Evolutionary conservation across 129 eudicot genomes (phyloP), one percentile per base, ranked within the genome.

Genomic region (Lonicera japonica): DNA sequence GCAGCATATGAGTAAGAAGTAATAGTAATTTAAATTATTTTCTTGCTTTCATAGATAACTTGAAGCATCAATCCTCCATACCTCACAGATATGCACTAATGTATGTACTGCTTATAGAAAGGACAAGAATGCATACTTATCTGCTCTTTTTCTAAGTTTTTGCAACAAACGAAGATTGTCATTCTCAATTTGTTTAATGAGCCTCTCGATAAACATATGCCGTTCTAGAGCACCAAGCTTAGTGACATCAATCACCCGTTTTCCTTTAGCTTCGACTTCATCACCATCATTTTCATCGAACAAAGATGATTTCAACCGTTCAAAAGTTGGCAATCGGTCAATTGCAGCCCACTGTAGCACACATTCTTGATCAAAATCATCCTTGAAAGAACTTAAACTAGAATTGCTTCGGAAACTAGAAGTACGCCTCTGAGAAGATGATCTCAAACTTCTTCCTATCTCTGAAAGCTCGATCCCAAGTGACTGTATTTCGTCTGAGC

Each of bases 151-250:
- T 53, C 86, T 78, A 11, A 78, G 73, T 52, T 85, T 81, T 43
- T 75, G 84, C 79, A 85, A 56, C 67, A 85, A 67, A 15, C 56
- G 72, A 48, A 78, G 85, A 67, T 85, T 85, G 67, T 85, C 94
- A 56, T 72, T 68, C 63, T 85, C 87, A 58, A 85, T 81, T 63
- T 81, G 85, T 41, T 73, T 81, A 54, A 85, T 75, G 60, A 85
- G 82, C 70, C 70, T 78, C 38, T 78, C 83, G 3, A 85, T 73
- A 52, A 77, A 75, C 79, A 63, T 25, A 54, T 66, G 87, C 63
- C 81, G 56, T 45, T 81, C 94, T 16, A 68, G 63, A 21, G 83
- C 74, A 54, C 70, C 68, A 57, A 85, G 88, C 76, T 81, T 75
- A 20, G 81, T 62, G 29, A 80, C 86, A 71, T 80, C 81, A 61